phyloP scores from a whole-genome alignment of 768 basidiomycete genomes.

The Neoboletus subvelutipes region DNA sequence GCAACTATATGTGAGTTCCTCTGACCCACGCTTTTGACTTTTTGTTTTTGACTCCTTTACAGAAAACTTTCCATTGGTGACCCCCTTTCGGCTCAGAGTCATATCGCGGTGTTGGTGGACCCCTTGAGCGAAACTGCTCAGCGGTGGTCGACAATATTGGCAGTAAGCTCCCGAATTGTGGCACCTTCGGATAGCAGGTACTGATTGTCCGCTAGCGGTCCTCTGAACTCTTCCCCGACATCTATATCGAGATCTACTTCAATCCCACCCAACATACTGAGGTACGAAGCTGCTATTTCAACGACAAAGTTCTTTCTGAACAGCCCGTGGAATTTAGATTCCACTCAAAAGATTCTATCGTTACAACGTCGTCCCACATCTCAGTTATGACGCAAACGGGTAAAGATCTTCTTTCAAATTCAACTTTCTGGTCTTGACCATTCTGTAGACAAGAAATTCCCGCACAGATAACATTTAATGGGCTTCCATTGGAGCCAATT shows the following conservation, averaged over 20 bases:
- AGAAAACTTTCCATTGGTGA: slow-evolving; percentile 75
- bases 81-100: slow-evolving; percentile 61
- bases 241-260: slow-evolving; percentile 74
- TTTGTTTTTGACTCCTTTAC: slow-evolving; percentile 2
- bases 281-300: slow-evolving; percentile 39
- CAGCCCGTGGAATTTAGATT: slow-evolving; percentile 44
- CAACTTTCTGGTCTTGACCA: not conserved
- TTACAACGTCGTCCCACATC: slow-evolving; percentile 57
- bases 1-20: slow-evolving; percentile 60
- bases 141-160: slow-evolving; percentile 77
- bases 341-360: slow-evolving; percentile 94
- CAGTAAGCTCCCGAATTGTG: slow-evolving; percentile 44
- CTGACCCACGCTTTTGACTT: not conserved
- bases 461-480: slow-evolving; percentile 61
- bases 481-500: slow-evolving; percentile 81
- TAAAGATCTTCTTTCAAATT: slow-evolving; percentile 27
- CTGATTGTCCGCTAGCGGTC: slow-evolving; percentile 14
- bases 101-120: slow-evolving; percentile 74
- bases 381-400: slow-evolving; percentile 71
- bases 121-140: slow-evolving; percentile 85
- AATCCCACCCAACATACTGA: slow-evolving; percentile 70
- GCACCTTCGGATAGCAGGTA: not conserved
- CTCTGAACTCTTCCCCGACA: slow-evolving; percentile 52
- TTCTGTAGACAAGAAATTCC: slow-evolving; percentile 54
- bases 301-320: not conserved